Base-by-base conservation (phyloP, 2,329 filamentous ascomycete genomes). In the Fusarium nematophilum region DNA sequence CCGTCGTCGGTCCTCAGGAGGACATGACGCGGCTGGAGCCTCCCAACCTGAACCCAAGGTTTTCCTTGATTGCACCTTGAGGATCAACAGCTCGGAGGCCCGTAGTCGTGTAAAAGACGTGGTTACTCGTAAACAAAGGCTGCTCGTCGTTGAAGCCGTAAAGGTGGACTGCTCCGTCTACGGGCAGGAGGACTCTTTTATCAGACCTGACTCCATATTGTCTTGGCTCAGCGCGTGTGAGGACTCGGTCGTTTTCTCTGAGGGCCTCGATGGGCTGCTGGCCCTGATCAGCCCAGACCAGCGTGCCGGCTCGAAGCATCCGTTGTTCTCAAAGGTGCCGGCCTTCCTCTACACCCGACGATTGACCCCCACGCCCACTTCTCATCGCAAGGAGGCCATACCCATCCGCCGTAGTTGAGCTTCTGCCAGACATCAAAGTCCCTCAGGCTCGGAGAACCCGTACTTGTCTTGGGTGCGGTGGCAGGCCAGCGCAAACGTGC, bases 41-140 rank as follows among this genome's bases (percentile, higher is more conserved):
- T 9, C 2, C 47, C 53, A 8, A 56, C 40, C 2, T 52, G 29
- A 1, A 46, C n/a, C 53, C 53, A 52, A 1, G 53, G 18, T 56
- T 56, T 2, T 56, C 40, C 29, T 6, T n/a, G 7, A 6, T 25
- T 13, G 47, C 47, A 13, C 10, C 10, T 0, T 8, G 9, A 11
- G 53, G 40, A 21, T 52, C 23, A 3, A 56, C 7, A 10, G 53
- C 25, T 4, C 26, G 27, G n/a, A 52, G 29, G 2, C 53, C 47
- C 4, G 47, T 36, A 9, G 40, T 45, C 8, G 47, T 52, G n/a
- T 15, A 13, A 13, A 56, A 56, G 1, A 26, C 25, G 6, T 46
- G 53, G 13, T 27, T 44, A 3, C 33, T 29, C 6, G 47, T 52
- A 27, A 58, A 45, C 11, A 45, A 57, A 5, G 52, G 15, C 30